phyloP scores from a whole-genome alignment of 768 basidiomycete species.

The Calocera viscosa region DNA sequence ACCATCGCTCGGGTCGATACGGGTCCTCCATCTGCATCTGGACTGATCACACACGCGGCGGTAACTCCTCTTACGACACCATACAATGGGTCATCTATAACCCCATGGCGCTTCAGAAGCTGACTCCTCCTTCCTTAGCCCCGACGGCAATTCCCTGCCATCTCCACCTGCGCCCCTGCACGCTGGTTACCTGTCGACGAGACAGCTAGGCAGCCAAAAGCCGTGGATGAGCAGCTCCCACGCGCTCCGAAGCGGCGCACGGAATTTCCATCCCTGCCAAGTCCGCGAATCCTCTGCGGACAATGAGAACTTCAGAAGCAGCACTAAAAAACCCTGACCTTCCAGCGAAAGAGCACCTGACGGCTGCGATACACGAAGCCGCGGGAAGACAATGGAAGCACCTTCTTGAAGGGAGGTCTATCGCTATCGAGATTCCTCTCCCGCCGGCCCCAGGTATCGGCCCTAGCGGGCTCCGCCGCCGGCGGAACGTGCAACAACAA shows the following conservation, averaged over 20 bases:
- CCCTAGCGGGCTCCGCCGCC: background rate
- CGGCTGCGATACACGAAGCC: background rate
- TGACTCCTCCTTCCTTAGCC: too few species aligned
- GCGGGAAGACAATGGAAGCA: background rate
- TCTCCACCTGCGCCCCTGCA: too few species aligned
- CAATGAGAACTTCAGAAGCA: background rate
- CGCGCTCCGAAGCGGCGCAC: background rate
- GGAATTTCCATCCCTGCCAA: conserved; percentile 6
- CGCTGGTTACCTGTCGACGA: too few species aligned
- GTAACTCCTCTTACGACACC: background rate
- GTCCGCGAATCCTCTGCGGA: background rate
- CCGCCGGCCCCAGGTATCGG: background rate
- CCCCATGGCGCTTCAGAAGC: too few species aligned
- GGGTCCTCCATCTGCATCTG: background rate
- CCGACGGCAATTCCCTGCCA: background rate
- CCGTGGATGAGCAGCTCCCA: background rate
- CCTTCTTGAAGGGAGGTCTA: background rate
- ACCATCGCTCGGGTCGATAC: background rate
- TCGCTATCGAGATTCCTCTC: background rate
- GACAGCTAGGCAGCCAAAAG: background rate
- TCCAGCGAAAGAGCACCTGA: background rate
- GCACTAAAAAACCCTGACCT: background rate
- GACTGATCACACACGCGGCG: background rate
- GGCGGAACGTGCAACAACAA: background rate
- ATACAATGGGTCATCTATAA: too few species aligned